Conservation (phyloP, 164 flowering plant species). For the Houttuynia cordata region DNA sequence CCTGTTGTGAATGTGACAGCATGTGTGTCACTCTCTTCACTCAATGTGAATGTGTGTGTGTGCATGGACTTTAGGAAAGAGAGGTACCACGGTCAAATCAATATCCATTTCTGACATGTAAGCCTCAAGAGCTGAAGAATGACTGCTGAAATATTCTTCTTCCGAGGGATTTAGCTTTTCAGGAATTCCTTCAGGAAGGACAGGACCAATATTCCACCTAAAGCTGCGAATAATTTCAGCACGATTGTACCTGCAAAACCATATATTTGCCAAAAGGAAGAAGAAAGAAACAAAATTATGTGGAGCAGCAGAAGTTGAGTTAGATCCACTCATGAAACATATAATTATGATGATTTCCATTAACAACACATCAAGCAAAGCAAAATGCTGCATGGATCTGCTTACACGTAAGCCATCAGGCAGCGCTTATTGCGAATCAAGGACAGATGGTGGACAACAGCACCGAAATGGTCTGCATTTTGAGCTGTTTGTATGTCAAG, state of each 20-base stretch:
- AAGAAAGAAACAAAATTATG: neutral
- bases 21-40: too few species aligned
- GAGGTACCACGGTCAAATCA: slow-evolving; percentile 79
- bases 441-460: slow-evolving; percentile 79
- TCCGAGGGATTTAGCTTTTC: slow-evolving; percentile 63
- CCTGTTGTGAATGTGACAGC: neutral
- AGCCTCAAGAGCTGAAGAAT: slow-evolving; percentile 55
- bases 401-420: slow-evolving; percentile 65
- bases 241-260: slow-evolving; percentile 53
- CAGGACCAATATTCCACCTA: slow-evolving; percentile 71
- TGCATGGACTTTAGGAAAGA: slow-evolving; percentile 3
- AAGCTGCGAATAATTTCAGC: slow-evolving; percentile 60
- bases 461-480: slow-evolving; percentile 89
- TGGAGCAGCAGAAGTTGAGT: neutral
- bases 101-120: slow-evolving; percentile 67
- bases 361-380: neutral
- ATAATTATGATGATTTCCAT: neutral
- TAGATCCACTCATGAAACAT: neutral
- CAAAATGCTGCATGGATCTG: neutral
- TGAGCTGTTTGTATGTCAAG: slow-evolving; percentile 57
- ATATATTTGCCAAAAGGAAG: neutral
- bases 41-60: too few species aligned
- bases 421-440: slow-evolving; percentile 71
- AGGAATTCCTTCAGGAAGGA: slow-evolving; percentile 68
- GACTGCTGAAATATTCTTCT: slow-evolving; percentile 75